These are phyloP conservation scores for Harrya chromipes DNA, from an alignment of 768 basidiomycete genomes.

Conservation along the genomic window DNA sequence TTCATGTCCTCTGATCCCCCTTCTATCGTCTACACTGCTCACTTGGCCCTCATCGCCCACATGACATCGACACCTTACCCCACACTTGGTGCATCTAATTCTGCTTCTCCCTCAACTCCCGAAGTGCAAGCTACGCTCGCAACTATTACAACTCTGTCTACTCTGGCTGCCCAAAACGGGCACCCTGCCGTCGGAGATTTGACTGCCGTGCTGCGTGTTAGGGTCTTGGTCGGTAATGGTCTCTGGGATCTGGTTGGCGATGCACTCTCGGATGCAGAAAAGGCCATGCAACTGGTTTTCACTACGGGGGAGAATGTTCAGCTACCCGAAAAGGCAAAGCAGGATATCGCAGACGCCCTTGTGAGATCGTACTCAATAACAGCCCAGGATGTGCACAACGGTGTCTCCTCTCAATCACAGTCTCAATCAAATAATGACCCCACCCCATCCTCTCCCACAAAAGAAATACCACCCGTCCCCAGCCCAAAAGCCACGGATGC, in stretches of 20 bases:
- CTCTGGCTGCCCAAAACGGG: slow-evolving; percentile 26
- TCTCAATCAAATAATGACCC: slow-evolving; percentile 13
- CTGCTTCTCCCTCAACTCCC: slow-evolving; percentile 2
- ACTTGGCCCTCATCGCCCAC: slow-evolving; percentile 53
- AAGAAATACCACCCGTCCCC: slow-evolving; percentile 2
- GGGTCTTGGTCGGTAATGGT: slow-evolving; percentile 51
- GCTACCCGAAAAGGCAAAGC: slow-evolving; percentile 10
- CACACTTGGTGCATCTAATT: background rate
- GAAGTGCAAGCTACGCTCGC: slow-evolving; percentile 32
- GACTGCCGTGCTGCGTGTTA: slow-evolving; percentile 53
- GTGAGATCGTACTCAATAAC: slow-evolving; percentile 31
- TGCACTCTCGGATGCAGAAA: slow-evolving; percentile 50
- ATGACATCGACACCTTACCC: slow-evolving; percentile 28
- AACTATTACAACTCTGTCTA: slow-evolving; percentile 34
- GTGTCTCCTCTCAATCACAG: slow-evolving; percentile 20
- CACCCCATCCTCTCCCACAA: background rate
- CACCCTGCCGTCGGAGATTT: slow-evolving; percentile 49
- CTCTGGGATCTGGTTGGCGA: slow-evolving; percentile 51
- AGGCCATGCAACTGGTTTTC: slow-evolving; percentile 42
- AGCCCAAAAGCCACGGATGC: slow-evolving; percentile 25
- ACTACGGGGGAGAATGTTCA: slow-evolving; percentile 4
- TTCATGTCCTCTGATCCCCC: slow-evolving; percentile 47
- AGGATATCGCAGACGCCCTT: slow-evolving; percentile 10
- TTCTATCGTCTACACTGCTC: slow-evolving; percentile 49
- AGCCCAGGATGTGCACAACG: slow-evolving; percentile 25